Evolutionary conservation across 257 asterid genomes (phyloP).

Genomic region (Gardenia jasminoides): DNA sequence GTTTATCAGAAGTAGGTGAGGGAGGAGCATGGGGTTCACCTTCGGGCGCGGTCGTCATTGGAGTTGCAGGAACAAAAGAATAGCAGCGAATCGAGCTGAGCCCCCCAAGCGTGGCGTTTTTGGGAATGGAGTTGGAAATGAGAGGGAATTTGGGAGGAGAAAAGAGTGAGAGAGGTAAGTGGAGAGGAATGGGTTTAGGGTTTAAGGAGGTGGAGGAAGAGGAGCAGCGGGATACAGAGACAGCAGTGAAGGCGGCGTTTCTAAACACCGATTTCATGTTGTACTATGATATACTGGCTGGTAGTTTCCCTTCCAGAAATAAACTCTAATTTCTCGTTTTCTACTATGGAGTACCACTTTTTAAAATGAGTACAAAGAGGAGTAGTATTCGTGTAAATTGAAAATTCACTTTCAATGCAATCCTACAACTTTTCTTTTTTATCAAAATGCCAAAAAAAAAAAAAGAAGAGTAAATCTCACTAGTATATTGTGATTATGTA

Average conservation of each 20-base stretch:
- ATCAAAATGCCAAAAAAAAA: too few relatives aligned
- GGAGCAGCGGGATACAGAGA: conserved; percentile 4
- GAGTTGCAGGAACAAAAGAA: conserved; percentile 14
- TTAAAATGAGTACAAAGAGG: too few relatives aligned
- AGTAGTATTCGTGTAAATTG: too few relatives aligned
- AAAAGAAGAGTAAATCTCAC: too few relatives aligned
- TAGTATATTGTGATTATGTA: too few relatives aligned
- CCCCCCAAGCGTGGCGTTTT: conserved; percentile 14
- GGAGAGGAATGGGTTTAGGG: conserved; percentile 29
- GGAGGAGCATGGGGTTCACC: conserved; percentile 30
- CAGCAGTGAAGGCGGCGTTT: conserved; percentile 13
- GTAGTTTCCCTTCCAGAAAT: too few relatives aligned
- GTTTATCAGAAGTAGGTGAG: conserved; percentile 43
- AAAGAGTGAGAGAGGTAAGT: not conserved
- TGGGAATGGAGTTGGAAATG: not conserved
- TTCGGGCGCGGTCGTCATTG: conserved; percentile 40
- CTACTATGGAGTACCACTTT: too few relatives aligned
- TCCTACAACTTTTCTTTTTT: too few relatives aligned
- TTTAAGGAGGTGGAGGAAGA: conserved; percentile 20
- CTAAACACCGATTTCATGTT: conserved; percentile 27
- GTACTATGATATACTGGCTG: too few relatives aligned
- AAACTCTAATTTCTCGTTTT: too few relatives aligned
- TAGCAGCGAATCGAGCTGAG: conserved; percentile 11
- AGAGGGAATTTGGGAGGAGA: not conserved
- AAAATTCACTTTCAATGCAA: too few relatives aligned